A percentile compares a stretch with the other conserved stretches of the same genome.
Conservation (phyloP, 441 rosid genomes). For the Monsonia emarginata region DNA sequence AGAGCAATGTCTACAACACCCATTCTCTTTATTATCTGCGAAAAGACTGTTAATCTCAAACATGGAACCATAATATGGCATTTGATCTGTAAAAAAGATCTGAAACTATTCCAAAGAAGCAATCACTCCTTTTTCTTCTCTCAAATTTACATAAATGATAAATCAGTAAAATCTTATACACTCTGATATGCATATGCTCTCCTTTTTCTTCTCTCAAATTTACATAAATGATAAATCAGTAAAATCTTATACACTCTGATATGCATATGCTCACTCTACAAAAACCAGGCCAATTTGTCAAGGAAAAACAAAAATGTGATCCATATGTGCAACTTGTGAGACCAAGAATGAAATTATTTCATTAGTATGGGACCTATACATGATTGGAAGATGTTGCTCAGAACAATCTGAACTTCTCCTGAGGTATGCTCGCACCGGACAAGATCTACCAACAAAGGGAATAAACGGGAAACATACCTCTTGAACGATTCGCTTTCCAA, state of each 20-base stretch:
- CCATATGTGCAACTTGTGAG: background rate
- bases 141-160: background rate
- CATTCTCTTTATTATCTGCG: no score
- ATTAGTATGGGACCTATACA: slow-evolving; percentile 63
- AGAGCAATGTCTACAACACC: no score
- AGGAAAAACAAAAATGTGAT: slow-evolving; percentile 16
- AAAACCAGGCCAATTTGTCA: no score
- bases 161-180: background rate
- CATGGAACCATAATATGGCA: no score
- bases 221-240: background rate
- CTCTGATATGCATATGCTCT: no score
- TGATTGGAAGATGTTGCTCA: slow-evolving; percentile 55
- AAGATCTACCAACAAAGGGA: slow-evolving; percentile 75
- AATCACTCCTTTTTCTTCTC: no score
- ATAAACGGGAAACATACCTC: slow-evolving; percentile 42
- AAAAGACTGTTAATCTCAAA: no score
- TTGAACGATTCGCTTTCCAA: slow-evolving; percentile 47
- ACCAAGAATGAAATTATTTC: slow-evolving; percentile 26
- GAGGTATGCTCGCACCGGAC: slow-evolving; percentile 80
- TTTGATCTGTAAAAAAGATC: no score
- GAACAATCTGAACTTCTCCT: slow-evolving; percentile 53
- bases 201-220: background rate
- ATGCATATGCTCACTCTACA: no score
- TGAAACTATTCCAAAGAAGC: no score
- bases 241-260: background rate